Conservation (phyloP, 108 stramenopile genomes). For the Cylindrotheca closterium region DNA sequence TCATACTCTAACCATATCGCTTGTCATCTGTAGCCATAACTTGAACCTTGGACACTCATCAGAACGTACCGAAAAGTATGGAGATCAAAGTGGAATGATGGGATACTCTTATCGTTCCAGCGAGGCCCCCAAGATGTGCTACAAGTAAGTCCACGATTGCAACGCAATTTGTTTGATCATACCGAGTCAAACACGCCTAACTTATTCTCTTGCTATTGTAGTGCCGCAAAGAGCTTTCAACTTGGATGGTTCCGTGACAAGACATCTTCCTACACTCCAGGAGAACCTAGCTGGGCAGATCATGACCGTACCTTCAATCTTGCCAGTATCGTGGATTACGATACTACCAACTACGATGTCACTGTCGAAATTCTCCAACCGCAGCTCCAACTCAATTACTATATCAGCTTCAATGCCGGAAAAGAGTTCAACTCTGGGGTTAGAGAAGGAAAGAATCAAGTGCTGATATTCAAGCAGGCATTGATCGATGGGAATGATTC, state of each 20-base stretch:
- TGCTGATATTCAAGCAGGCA: background rate
- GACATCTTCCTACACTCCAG: no score
- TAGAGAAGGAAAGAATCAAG: conserved; percentile 5
- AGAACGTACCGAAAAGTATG: conserved; percentile 38
- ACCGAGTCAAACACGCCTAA: background rate
- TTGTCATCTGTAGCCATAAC: conserved; percentile 1
- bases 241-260: conserved; percentile 57
- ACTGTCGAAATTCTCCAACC: background rate
- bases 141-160: conserved; percentile 27
- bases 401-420: conserved; percentile 3
- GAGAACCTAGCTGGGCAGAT: background rate
- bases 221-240: conserved; percentile 55
- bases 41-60: conserved; percentile 10
- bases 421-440: background rate
- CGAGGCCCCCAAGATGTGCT: conserved; percentile 36
- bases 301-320: background rate
- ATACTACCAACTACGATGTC: background rate
- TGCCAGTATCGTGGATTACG: conserved; percentile 1
- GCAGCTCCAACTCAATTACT: background rate
- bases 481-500: background rate
- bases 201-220: no score
- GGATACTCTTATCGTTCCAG: conserved; percentile 4
- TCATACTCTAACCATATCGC: background rate
- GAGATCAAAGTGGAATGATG: conserved; percentile 51
- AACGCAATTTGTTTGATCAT: background rate